A percentile compares a stretch with the other conserved stretches of the same genome.
Evolutionary conservation across 73 alveolate species (phyloP).

Genomic region (Tetrahymena borealis): DNA sequence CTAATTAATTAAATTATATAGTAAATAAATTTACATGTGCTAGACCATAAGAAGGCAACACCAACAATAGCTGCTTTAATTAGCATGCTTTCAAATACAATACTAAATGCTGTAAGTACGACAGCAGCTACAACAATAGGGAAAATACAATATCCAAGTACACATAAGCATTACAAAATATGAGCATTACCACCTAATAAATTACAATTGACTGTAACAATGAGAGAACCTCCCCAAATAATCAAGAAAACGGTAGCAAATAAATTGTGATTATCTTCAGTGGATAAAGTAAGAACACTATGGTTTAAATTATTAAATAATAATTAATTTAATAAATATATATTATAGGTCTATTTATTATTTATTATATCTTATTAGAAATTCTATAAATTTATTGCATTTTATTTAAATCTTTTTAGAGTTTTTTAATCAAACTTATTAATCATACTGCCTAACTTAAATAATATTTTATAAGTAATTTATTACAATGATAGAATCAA

Average conservation of each 20-base stretch:
- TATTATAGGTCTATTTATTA: not conserved
- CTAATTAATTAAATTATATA: too few species aligned
- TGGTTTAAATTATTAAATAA: not conserved
- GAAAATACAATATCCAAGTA: conserved; percentile 94
- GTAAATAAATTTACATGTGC: not conserved
- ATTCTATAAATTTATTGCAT: not conserved
- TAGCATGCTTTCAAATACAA: not conserved
- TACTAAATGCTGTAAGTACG: conserved; percentile 24
- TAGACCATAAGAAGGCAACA: not conserved
- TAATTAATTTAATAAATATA: not conserved
- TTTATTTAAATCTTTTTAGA: conserved; percentile 6
- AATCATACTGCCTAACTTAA: too few species aligned
- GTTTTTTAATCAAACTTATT: too few species aligned
- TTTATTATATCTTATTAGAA: not conserved
- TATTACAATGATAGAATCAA: conserved; percentile 65
- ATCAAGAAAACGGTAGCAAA: conserved; percentile 82
- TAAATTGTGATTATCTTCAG: conserved; percentile 68
- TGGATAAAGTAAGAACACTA: conserved; percentile 45
- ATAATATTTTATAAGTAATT: too few species aligned
- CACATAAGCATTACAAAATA: conserved; percentile 86
- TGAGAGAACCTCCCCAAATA: conserved; percentile 93
- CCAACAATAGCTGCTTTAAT: not conserved
- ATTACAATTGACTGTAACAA: conserved; percentile 86
- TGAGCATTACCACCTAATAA: conserved; percentile 87
- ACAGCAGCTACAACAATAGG: conserved; percentile 94